Percentiles rank a stretch among this genome's conserved stretches.
Evolutionary conservation across 768 basidiomycete species (phyloP).

Genomic region (Astraeus odoratus): DNA sequence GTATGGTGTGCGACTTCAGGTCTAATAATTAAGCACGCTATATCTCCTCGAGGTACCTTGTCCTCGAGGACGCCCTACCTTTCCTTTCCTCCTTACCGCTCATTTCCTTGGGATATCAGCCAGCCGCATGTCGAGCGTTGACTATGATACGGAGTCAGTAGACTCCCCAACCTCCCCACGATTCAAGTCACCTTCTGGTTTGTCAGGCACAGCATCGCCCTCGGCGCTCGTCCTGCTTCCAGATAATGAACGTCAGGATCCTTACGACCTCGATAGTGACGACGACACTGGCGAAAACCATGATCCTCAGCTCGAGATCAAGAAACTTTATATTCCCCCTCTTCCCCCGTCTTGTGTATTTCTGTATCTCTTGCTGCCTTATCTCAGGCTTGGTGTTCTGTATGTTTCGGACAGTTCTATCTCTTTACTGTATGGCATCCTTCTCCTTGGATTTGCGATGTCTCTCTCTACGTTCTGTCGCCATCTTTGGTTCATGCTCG

Average conservation of each 20-base stretch:
- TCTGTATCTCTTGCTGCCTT: constrained; percentile 63
- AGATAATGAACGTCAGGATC: constrained; percentile 38
- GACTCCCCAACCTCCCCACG: constrained; percentile 2
- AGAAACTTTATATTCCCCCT: constrained; percentile 31
- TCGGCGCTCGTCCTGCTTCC: constrained; percentile 61
- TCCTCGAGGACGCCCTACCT: not conserved
- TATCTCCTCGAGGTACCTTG: no score
- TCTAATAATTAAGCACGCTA: no score
- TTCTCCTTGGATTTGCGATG: constrained; percentile 47
- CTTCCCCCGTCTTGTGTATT: constrained; percentile 54
- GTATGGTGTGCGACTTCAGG: no score
- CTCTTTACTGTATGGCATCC: constrained; percentile 44
- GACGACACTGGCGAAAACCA: constrained; percentile 36
- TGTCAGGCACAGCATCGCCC: constrained; percentile 32
- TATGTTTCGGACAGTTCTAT: constrained; percentile 43
- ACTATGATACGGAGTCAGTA: constrained; percentile 1
- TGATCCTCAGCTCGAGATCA: constrained; percentile 4
- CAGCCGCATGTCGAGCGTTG: constrained; percentile 10
- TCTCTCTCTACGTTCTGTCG: constrained; percentile 52
- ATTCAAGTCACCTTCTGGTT: constrained; percentile 2
- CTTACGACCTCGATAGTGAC: constrained; percentile 33
- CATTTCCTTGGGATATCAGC: constrained; percentile 5
- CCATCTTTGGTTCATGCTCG: constrained; percentile 75
- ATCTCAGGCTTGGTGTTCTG: constrained; percentile 65
- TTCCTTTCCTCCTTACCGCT: not conserved